Evolutionary conservation across 495 filamentous ascomycete species (phyloP), one percentile per base, ranked within the genome.

Genomic region (Lasiosphaeria miniovina): DNA sequence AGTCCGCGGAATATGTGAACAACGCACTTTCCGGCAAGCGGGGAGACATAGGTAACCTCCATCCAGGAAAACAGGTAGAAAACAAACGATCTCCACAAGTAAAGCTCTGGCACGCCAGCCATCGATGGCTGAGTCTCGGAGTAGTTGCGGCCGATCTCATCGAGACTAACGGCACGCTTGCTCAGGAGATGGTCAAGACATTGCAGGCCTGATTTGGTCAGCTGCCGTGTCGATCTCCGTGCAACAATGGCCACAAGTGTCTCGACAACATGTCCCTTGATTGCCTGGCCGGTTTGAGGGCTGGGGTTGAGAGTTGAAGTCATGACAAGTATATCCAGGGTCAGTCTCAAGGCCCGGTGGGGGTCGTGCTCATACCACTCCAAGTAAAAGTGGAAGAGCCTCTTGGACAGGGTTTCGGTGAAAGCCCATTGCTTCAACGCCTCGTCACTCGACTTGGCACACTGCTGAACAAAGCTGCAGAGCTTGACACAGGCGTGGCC

Each of bases 291-390:
- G 15, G 63, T 72, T 46, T 65, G 63, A 14, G 66, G 64, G 53
- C 69, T 68, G 8, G 82, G 79, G 55, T 83, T 81, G 40, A 73
- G 82, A 14, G 66, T 72, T 45, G 86, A 65, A 7, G 85, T 77
- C 17, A 75, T 70, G 38, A 76, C 77, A 54, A 90, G 68, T 48
- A 84, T 79, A 62, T 83, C 76, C 49, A 95, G 71, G 0, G 93
- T 77, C 61, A 90, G 87, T 67, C 86, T 86, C 80, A 92, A 81
- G 35, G 89, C 86, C 54, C 91, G 88, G 33, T 87, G 81, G 59
- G 87, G 87, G 40, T 88, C 82, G 62, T 85, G 83, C 62, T 93
- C 88, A 61, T 84, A 90, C 73, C 85, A 88, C 57, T 85, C 80
- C 60, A 96, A 75, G 63, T 86, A 93, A 52, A 89, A 84, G 12